These are phyloP conservation scores for Penicillium bovifimosum DNA, from an alignment of 495 filamentous ascomycete genomes.

Conservation along the genomic window DNA sequence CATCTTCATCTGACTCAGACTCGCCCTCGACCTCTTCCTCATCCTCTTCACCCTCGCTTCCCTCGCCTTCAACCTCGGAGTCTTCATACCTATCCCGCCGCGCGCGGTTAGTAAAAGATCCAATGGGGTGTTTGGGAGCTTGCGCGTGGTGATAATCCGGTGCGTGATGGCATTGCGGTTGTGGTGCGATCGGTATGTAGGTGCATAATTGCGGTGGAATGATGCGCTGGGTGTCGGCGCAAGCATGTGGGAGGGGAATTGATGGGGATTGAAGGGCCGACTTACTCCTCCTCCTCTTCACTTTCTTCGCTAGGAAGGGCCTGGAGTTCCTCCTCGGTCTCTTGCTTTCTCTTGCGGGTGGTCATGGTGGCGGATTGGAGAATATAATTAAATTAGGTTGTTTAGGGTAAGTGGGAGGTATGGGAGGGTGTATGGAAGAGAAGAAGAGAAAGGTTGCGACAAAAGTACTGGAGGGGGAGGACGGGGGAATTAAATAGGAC, in stretches of 20 bases:
- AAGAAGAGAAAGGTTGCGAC: slow-evolving; percentile 1
- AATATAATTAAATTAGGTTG: not conserved
- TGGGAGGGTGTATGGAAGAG: not conserved
- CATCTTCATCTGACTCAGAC: slow-evolving; percentile 13
- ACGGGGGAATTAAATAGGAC: slow-evolving; percentile 6
- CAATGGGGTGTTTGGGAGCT: not conserved
- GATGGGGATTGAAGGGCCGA: slow-evolving; percentile 12
- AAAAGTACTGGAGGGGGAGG: not conserved
- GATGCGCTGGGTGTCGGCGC: not conserved
- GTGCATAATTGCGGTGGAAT: not conserved
- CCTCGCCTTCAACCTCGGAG: slow-evolving; percentile 34
- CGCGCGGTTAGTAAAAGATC: slow-evolving; percentile 10
- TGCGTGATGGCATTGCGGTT: not conserved
- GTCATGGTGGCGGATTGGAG: slow-evolving; percentile 40
- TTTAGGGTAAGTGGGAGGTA: not conserved
- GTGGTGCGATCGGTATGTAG: not conserved
- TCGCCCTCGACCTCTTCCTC: slow-evolving; percentile 35
- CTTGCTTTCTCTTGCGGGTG: slow-evolving; percentile 63
- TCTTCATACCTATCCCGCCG: slow-evolving; percentile 43
- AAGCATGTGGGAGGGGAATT: not conserved
- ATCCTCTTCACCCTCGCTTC: slow-evolving; percentile 39
- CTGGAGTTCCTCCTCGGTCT: slow-evolving; percentile 54
- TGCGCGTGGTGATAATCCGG: not conserved
- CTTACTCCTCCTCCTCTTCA: slow-evolving; percentile 63
- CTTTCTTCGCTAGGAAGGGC: slow-evolving; percentile 57